Evolutionary conservation across 2,329 filamentous ascomycete species (phyloP).

Genomic region (Nannizziopsis barbatae): DNA sequence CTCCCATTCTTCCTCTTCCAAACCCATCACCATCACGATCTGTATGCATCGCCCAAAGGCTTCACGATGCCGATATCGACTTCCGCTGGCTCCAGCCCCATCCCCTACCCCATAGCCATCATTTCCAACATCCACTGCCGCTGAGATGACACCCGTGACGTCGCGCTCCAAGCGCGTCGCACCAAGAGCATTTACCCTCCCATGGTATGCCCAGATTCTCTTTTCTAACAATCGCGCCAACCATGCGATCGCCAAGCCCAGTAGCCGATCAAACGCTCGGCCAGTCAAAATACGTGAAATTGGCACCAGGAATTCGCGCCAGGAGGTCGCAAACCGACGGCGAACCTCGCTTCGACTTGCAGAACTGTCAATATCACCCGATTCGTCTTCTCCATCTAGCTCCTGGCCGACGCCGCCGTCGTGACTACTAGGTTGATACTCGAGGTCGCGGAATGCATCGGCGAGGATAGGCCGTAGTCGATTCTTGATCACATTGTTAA

Average conservation of each 20-base stretch:
- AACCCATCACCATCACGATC: slow-evolving; percentile 76
- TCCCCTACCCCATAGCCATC: slow-evolving; percentile 24
- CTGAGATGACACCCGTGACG: slow-evolving; percentile 58
- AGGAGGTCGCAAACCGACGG: slow-evolving; percentile 69
- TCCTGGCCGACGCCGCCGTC: slow-evolving; percentile 31
- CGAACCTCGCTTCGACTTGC: slow-evolving; percentile 56
- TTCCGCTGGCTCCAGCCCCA: slow-evolving; percentile 14
- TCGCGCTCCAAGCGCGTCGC: slow-evolving; percentile 77
- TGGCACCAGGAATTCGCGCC: slow-evolving; percentile 75
- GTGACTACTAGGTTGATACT: slow-evolving; percentile 62
- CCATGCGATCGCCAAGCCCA: slow-evolving; percentile 62
- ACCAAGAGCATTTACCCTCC: slow-evolving; percentile 68
- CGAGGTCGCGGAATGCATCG: slow-evolving; percentile 82
- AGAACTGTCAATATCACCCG: slow-evolving; percentile 19
- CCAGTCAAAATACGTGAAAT: slow-evolving; percentile 74
- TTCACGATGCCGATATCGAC: slow-evolving; percentile 68
- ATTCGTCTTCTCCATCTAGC: slow-evolving; percentile 25
- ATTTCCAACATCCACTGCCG: slow-evolving; percentile 32
- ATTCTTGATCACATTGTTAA: slow-evolving; percentile 74
- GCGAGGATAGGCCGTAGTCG: slow-evolving; percentile 73
- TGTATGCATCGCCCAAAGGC: slow-evolving; percentile 65
- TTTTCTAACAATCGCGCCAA: slow-evolving; percentile 75
- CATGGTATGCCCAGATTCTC: slow-evolving; percentile 68
- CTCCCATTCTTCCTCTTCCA: slow-evolving; percentile 95
- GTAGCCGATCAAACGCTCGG: slow-evolving; percentile 62